These are phyloP conservation scores for Boletus sensibilis DNA, from an alignment of 768 basidiomycete genomes.

Conservation along the genomic window DNA sequence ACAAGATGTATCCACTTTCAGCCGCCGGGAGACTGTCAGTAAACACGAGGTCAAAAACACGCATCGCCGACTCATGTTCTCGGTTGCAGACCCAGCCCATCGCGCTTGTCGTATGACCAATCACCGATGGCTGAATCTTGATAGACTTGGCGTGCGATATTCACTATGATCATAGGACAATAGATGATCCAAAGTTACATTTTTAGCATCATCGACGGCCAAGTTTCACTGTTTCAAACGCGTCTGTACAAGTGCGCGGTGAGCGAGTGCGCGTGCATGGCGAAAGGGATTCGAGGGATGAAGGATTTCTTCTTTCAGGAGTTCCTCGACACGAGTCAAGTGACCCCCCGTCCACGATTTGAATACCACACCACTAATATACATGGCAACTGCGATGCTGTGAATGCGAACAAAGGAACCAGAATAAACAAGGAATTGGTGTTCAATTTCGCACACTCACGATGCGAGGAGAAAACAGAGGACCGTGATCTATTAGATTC, in stretches of 20 bases:
- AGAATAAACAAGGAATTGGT: not conserved
- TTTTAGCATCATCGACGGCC: constrained; percentile 1
- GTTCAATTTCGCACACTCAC: not conserved
- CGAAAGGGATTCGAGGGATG: not conserved
- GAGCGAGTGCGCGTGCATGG: not conserved
- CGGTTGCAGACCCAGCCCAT: not conserved
- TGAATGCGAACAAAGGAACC: not conserved
- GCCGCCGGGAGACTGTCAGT: not conserved
- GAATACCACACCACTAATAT: not conserved
- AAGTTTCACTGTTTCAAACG: not conserved
- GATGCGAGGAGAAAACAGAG: not conserved
- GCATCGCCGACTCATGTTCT: not conserved
- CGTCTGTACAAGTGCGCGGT: not conserved
- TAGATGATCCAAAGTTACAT: not conserved
- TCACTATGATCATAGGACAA: not conserved
- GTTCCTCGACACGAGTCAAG: not conserved
- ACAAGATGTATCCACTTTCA: constrained; percentile 5
- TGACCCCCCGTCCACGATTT: not conserved
- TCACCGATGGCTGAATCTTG: not conserved
- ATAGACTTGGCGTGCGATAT: not conserved
- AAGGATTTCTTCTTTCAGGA: constrained; percentile 1
- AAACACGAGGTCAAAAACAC: constrained; percentile 7
- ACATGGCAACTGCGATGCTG: not conserved
- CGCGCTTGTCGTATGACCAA: constrained; percentile 1
- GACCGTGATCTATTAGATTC: not conserved